Base-by-base conservation (phyloP, 805 yeast genomes). In the Starmerella davenportii region DNA sequence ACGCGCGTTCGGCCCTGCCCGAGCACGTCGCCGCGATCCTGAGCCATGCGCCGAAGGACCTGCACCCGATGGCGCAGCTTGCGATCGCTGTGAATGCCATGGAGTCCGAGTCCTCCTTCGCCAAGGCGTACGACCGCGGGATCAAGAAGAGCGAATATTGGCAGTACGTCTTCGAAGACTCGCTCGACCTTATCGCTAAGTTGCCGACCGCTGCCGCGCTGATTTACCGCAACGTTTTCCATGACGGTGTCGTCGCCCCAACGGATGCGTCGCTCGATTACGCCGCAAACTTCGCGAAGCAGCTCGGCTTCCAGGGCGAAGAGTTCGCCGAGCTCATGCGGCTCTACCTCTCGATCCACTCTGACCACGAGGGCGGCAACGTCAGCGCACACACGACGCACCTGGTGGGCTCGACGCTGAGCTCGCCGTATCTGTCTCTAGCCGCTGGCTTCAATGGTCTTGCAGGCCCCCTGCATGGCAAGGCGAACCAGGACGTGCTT, bases 61-160 rank as follows among this genome's bases (percentile, higher is more conserved):
- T 79, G 55, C 90, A 79, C 63, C 90, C 92, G 63, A 79, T 79
- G 92, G 85, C 92, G 40, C 92, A 79, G 65, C 75, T 79, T 57
- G 74, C 84, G 48, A 76, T 79, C 59, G 92, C 87, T 35, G 69
- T 79, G 40, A 76, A 74, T 46, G 84, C 90, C 38, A 66, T 79
- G 55, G 87, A 79, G 67, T 65, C 76, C 44, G 90, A 79, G 65
- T 78, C 87, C 40, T 74, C 73, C 55, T 79, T 78, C 56, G 76
- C 87, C 52, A 77, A 78, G 66, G 87, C 90, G 44, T 79, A 79
- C 58, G 87, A 82, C 51, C 64, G 70, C 43, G 92, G 92, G 63
- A 82, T 76, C 46, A 69, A 70, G 67, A 79, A 79, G 69, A 71
- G 69, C 61, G 68, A 79, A 51, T 79, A 77, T 72, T 79, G 92